Percentiles rank a stretch among this genome's conserved stretches.
Conservation (phyloP, 2,329 filamentous ascomycete genomes). For the Xylaria sp. region DNA sequence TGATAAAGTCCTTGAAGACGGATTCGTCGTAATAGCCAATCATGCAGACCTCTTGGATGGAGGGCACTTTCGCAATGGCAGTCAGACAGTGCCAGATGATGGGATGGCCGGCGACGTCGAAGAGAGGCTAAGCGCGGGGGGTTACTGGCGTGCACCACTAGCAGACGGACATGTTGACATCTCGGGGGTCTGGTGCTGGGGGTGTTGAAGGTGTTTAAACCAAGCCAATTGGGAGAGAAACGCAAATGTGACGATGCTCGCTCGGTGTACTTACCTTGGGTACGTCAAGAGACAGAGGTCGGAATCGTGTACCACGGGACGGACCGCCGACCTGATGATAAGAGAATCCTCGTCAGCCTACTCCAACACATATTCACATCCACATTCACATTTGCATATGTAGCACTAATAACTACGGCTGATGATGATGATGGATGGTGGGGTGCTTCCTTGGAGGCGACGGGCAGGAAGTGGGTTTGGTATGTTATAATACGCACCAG, state of each 20-base stretch:
- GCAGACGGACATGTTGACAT: neutral
- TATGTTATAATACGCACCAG: conserved; percentile 68
- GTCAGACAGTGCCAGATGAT: conserved; percentile 98
- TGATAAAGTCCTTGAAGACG: conserved; percentile 98
- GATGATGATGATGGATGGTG: conserved; percentile 24
- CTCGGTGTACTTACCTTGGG: conserved; percentile 76
- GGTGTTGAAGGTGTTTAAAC: neutral
- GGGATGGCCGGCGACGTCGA: conserved; percentile 97
- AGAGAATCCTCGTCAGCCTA: conserved; percentile 46
- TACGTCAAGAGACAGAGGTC: conserved; percentile 92
- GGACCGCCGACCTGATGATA: conserved; percentile 84
- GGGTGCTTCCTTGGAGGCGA: conserved; percentile 36
- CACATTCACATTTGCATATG: neutral
- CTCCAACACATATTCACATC: neutral
- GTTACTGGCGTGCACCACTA: conserved; percentile 15
- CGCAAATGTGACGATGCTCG: neutral
- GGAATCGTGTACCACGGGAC: conserved; percentile 93
- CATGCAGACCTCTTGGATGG: conserved; percentile 94
- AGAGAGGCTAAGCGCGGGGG: conserved; percentile 76
- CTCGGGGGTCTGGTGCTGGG: neutral
- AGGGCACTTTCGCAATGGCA: conserved; percentile 88
- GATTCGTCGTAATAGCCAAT: conserved; percentile 99
- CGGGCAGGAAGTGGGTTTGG: conserved; percentile 36
- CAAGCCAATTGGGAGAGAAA: conserved; percentile 8
- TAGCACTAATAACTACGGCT: neutral